A percentile compares a stretch with the other conserved stretches of the same genome.
Conservation (phyloP, 148 eudicot species). For the Rhododendron williamsianum region DNA sequence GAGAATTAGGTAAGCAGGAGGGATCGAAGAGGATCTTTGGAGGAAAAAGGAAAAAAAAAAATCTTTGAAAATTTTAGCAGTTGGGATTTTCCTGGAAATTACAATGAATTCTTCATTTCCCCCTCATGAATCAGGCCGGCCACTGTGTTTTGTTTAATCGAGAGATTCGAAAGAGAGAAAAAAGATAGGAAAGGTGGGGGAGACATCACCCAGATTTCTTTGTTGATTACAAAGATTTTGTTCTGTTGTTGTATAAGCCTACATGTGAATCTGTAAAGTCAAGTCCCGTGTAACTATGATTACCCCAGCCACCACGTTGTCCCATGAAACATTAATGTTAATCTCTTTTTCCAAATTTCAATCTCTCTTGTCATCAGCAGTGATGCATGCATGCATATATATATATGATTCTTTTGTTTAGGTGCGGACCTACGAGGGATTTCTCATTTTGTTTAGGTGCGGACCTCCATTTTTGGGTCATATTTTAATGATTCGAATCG, state of each 20-base stretch:
- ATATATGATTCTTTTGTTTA: too few species aligned
- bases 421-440: too few species aligned
- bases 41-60: neutral
- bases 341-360: neutral
- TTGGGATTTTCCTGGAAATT: constrained; percentile 6
- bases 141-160: neutral
- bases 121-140: constrained; percentile 14
- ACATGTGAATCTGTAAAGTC: constrained; percentile 39
- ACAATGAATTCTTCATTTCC: neutral
- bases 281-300: neutral
- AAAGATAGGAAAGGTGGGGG: constrained; percentile 7
- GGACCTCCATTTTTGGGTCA: too few species aligned
- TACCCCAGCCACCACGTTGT: neutral
- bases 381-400: too few species aligned
- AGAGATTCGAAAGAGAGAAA: constrained; percentile 10
- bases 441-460: too few species aligned
- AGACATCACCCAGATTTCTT: constrained; percentile 29
- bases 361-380: neutral
- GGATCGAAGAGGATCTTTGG: neutral
- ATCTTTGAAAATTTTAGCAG: constrained; percentile 26
- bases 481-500: too few species aligned
- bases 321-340: neutral
- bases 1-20: constrained; percentile 3
- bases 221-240: constrained; percentile 36
- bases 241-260: constrained; percentile 24